These are phyloP conservation scores for Rhinocladiella similis DNA, from an alignment of 2,329 filamentous ascomycete species.

Conservation along the genomic window DNA sequence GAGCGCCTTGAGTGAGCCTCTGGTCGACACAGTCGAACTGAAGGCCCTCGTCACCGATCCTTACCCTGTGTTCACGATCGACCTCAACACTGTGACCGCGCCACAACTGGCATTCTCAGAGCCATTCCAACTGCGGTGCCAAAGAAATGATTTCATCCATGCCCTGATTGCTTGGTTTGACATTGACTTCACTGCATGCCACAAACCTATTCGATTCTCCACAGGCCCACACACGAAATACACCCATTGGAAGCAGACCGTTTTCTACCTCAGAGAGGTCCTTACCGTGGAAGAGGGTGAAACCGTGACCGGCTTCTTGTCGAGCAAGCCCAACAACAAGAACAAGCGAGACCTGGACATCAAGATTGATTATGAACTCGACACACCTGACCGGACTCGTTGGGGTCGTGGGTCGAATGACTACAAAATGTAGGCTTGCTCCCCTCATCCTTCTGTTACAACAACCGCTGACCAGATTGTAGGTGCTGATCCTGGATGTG, in stretches of 20 bases:
- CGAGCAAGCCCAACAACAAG: conserved; percentile 87
- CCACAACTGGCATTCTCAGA: conserved; percentile 81
- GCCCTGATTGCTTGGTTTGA: conserved; percentile 98
- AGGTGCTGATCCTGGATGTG: neutral
- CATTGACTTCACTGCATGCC: conserved; percentile 96
- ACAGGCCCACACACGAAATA: conserved; percentile 98
- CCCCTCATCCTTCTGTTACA: neutral
- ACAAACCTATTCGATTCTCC: conserved; percentile 96
- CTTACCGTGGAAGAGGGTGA: conserved; percentile 89
- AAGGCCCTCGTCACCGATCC: conserved; percentile 97
- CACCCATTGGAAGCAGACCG: conserved; percentile 99
- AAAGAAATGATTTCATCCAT: conserved; percentile 92
- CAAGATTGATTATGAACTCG: conserved; percentile 76
- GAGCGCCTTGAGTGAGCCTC: conserved; percentile 89
- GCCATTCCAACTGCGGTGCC: conserved; percentile 72
- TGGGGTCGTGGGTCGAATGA: conserved; percentile 67
- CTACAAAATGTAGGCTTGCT: conserved; percentile 65
- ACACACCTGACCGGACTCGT: conserved; percentile 72
- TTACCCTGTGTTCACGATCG: conserved; percentile 77
- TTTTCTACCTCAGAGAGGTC: conserved; percentile 94
- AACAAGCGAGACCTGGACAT: conserved; percentile 96
- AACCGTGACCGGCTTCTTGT: conserved; percentile 69
- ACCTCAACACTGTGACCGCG: conserved; percentile 85
- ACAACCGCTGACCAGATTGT: conserved; percentile 18
- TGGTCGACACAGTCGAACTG: conserved; percentile 96